Evolutionary conservation across 2,329 filamentous ascomycete species (phyloP).

Genomic region (Xylariaceae sp.): DNA sequence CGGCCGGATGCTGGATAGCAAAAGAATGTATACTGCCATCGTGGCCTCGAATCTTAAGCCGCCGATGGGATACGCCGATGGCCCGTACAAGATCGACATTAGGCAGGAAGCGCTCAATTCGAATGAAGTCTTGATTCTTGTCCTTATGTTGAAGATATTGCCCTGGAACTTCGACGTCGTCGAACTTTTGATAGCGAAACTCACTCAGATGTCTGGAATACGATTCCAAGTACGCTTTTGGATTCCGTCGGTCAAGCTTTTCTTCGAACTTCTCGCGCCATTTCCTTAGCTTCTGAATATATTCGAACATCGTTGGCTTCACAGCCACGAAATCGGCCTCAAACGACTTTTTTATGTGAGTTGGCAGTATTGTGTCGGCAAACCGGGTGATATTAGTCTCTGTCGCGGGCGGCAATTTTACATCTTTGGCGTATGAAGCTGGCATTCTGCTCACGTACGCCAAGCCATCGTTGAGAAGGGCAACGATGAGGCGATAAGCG

Average conservation of each 20-base stretch:
- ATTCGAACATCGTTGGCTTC: slow-evolving; percentile 97
- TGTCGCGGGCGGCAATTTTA: slow-evolving; percentile 83
- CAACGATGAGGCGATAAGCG: slow-evolving; percentile 95
- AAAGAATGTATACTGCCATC: slow-evolving; percentile 97
- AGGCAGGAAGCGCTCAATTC: slow-evolving; percentile 93
- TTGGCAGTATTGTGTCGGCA: slow-evolving; percentile 89
- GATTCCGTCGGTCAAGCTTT: slow-evolving; percentile 81
- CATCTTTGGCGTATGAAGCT: slow-evolving; percentile 79
- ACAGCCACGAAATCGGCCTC: slow-evolving; percentile 94
- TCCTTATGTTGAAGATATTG: slow-evolving; percentile 97
- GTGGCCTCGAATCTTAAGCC: slow-evolving; percentile 93
- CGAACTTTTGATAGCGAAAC: slow-evolving; percentile 96
- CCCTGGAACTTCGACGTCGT: slow-evolving; percentile 95
- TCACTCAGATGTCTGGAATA: slow-evolving; percentile 92
- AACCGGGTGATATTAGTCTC: slow-evolving; percentile 97
- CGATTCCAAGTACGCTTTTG: slow-evolving; percentile 70
- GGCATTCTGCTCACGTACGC: slow-evolving; percentile 89
- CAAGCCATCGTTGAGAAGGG: slow-evolving; percentile 89
- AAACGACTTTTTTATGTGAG: slow-evolving; percentile 93
- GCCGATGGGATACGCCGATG: slow-evolving; percentile 84
- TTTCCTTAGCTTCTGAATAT: slow-evolving; percentile 91
- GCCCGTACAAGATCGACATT: slow-evolving; percentile 90
- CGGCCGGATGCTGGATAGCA: slow-evolving; percentile 92
- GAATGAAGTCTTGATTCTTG: slow-evolving; percentile 97
- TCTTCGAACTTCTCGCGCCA: slow-evolving; percentile 99